Base-by-base conservation (phyloP, 2,329 filamentous ascomycete genomes). In the Simplicillium sp. region DNA sequence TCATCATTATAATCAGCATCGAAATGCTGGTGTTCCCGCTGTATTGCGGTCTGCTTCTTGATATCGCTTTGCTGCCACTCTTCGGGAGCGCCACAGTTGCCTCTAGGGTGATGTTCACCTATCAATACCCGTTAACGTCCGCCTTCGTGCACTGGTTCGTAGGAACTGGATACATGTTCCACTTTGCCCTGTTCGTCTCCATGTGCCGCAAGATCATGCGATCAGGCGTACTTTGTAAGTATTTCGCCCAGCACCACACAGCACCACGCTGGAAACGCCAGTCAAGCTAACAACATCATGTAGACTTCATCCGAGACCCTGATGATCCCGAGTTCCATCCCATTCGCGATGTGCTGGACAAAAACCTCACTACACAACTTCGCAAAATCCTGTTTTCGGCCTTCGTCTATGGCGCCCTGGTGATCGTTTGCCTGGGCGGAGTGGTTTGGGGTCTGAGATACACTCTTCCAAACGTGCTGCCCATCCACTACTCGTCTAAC, bases 201-300 rank as follows among this genome's bases (percentile, higher is more conserved):
- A 97, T 98, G 89, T 98, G 92, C 62, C 82, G 92, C 47, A 96
- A 95, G 66, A 95, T 97, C 44, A 86, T 98, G 82, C 82, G 92
- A 47, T 87, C 80, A 50, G 92, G 92, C 39, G 92, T 98, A 33
- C 70, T 98, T 44, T 97, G 82, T 87, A 70, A 75, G 82, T 73
- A 35, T 34, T 41, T 14, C 47, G 9, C 20, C 6, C 9, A 5
- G 20, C 20, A 25, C 5, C 20, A 25, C 9, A 9, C 20, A 25
- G 20, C n/a, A n/a, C n/a, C n/a, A n/a, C n/a, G n/a, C n/a, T n/a
- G n/a, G n/a, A n/a, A n/a, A 25, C 20, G 20, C 9, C 20, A 5
- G 5, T 25, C 20, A 25, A 25, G 20, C 20, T 48, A 47, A 60
- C 39, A 38, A 11, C 13, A 7, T 7, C 7, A 38, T 18, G 2